phyloP scores from a whole-genome alignment of 1,139 yeast species.

The Hyphopichia burtonii region DNA sequence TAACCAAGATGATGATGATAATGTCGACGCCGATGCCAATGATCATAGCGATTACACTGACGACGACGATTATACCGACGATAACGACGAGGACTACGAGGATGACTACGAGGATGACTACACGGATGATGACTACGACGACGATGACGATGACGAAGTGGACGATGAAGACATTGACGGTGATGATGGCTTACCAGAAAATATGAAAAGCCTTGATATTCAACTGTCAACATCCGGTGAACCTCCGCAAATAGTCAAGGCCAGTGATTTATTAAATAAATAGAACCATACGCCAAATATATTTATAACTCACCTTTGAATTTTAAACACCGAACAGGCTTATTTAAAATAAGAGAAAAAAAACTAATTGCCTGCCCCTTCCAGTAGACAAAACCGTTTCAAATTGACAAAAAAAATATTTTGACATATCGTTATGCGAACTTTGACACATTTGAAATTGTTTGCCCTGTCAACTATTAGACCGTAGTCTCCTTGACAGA shows the following conservation, averaged over 20 bases:
- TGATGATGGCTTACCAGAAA: not conserved
- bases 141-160: slow-evolving; percentile 3
- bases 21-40: slow-evolving; percentile 14
- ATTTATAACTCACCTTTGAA: too few species aligned
- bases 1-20: slow-evolving; percentile 5
- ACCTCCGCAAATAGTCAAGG: slow-evolving; percentile 10
- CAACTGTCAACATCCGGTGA: not conserved
- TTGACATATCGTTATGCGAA: too few species aligned
- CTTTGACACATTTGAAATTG: too few species aligned
- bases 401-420: too few species aligned
- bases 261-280: slow-evolving; percentile 11
- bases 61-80: slow-evolving; percentile 10
- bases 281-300: too few species aligned
- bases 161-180: not conserved
- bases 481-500: too few species aligned
- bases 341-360: too few species aligned
- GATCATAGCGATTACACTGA: slow-evolving; percentile 8
- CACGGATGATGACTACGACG: slow-evolving; percentile 10
- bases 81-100: slow-evolving; percentile 9
- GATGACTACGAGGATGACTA: slow-evolving; percentile 9
- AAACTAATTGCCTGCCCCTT: too few species aligned
- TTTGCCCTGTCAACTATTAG: too few species aligned
- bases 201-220: not conserved
- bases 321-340: too few species aligned
- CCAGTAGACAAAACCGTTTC: too few species aligned